Evolutionary conservation across 2,329 filamentous ascomycete species (phyloP), one percentile per base, ranked within the genome.

Genomic region (Gremmenia infestans): DNA sequence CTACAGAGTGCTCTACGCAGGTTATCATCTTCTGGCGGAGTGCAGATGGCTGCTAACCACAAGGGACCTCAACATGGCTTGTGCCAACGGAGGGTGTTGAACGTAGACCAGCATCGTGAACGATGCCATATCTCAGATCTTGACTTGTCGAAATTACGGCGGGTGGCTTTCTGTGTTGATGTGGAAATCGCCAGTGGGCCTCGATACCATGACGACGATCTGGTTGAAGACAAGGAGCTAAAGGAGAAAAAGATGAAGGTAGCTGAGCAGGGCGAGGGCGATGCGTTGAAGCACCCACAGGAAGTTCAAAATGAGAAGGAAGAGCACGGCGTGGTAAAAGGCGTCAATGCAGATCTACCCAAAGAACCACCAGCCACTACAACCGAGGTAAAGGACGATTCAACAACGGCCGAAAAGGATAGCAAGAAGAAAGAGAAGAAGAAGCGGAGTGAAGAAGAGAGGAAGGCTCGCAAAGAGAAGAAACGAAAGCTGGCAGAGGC

Each of bases 91-190:
- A 84, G 79, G 62, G 79, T 96, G 7, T 76, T 97, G 75, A 99
- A 99, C 67, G 79, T 97, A 46, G 91, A 97, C 69, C 83, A 76
- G 8, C 81, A 87, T 63, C 83, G 94, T 43, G 86, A 93, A 67
- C 79, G 94, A 61, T 96, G 91, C 70, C 80, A 83, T 23, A 83
- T 97, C 32, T 76, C 82, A 4, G 92, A 96, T 63, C 77, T 99
- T 48, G 86, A 91, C 62, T 83, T 87, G 66, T 82, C 83, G 49
- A 96, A 94, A 70, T 73, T 99, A 57, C 83, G 91, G 53, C 84
- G 91, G 52, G 94, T 99, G 0, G 89, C 93, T 0, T 99, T 99
- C 68, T 96, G 90, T 65, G 94, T 99, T 2, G 94, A 99, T 68
- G 92, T 99, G 4, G 94, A 99, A 71, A 96, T 99, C 67, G 93